Evolutionary conservation across 2,329 filamentous ascomycete genomes (phyloP).

Genomic region (Talaromyces sp.): DNA sequence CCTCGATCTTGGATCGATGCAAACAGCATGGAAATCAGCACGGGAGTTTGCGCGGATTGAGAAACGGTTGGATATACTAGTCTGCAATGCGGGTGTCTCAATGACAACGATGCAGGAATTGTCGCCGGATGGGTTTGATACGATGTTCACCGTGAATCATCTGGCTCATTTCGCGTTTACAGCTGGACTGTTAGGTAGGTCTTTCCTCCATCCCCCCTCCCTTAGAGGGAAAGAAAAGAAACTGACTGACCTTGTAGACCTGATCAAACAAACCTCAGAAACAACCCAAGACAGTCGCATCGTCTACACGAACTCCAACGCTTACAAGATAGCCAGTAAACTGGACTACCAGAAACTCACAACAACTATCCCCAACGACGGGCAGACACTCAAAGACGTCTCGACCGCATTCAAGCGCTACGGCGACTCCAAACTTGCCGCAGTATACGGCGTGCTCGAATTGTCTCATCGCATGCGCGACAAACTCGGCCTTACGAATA

Average conservation of each 20-base stretch:
- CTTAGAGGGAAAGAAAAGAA: neutral
- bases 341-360: constrained; percentile 13
- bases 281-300: constrained; percentile 13
- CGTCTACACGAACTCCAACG: constrained; percentile 13
- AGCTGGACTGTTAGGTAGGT: constrained; percentile 15
- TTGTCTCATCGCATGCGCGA: neutral
- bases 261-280: constrained; percentile 12
- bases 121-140: constrained; percentile 15
- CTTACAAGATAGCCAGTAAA: constrained; percentile 9
- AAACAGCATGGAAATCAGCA: constrained; percentile 12
- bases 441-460: constrained; percentile 9
- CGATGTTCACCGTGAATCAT: constrained; percentile 16
- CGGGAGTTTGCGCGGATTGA: constrained; percentile 10
- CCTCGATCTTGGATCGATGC: constrained; percentile 14
- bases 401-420: constrained; percentile 12
- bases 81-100: constrained; percentile 17
- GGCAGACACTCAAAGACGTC: constrained; percentile 7
- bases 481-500: neutral
- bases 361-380: constrained; percentile 12
- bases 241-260: neutral
- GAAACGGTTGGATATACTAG: constrained; percentile 11
- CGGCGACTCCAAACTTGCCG: constrained; percentile 10
- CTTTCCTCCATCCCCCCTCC: neutral
- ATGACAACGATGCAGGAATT: constrained; percentile 16
- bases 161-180: constrained; percentile 16